Percentiles rank a stretch among this genome's conserved stretches.
Evolutionary conservation across 208 protist genomes (phyloP).

Genomic region (Polymyxa betae): DNA sequence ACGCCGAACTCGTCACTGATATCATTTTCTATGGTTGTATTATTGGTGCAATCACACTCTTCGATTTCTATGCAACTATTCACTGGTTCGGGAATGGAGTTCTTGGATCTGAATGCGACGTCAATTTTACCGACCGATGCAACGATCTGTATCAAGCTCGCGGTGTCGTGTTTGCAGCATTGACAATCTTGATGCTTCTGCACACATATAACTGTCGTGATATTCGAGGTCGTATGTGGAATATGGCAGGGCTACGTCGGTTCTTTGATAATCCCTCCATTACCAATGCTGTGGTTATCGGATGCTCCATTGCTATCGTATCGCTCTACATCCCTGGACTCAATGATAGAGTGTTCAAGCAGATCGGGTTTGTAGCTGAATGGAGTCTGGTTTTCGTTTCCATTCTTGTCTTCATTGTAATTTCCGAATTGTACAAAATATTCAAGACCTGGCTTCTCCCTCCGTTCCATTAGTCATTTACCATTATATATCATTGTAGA

Average conservation of each 20-base stretch:
- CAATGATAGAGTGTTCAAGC: constrained; percentile 11
- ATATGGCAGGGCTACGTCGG: not conserved
- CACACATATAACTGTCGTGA: constrained; percentile 44
- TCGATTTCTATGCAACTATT: not conserved
- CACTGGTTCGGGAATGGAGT: not conserved
- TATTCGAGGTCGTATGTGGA: not conserved
- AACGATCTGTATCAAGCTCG: not conserved
- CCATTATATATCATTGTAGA: no score
- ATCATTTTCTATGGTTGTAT: constrained; percentile 4
- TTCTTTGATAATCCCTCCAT: not conserved
- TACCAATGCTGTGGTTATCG: not conserved
- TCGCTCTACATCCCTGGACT: not conserved
- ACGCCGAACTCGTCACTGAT: constrained; percentile 15
- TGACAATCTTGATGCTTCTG: constrained; percentile 1
- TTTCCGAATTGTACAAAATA: constrained; percentile 32
- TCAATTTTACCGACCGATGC: not conserved
- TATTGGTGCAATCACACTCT: not conserved
- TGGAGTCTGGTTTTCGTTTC: not conserved
- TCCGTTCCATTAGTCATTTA: not conserved
- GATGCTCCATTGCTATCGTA: not conserved
- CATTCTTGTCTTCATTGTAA: not conserved
- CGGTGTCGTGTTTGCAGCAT: not conserved
- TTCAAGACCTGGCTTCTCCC: not conserved
- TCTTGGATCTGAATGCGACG: not conserved
- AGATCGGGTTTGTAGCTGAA: not conserved